Percentiles rank a stretch among this genome's conserved stretches.
Conservation (phyloP, 2,329 filamentous ascomycete genomes). For the Fusarium clavum region DNA sequence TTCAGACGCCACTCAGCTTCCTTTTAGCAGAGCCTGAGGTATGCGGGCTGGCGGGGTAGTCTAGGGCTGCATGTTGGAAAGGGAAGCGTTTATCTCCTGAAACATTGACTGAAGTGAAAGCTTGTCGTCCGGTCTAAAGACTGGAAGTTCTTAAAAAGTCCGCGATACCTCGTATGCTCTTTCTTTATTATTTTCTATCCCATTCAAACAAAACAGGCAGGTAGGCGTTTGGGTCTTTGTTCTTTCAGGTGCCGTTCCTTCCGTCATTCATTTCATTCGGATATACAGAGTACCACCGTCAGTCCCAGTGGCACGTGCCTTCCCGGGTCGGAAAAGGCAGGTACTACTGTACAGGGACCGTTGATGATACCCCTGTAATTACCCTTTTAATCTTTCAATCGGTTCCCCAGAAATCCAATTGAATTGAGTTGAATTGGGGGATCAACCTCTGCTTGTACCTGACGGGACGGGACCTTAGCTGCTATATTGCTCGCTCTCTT, state of each 20-base stretch:
- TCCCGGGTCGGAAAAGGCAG: slow-evolving; percentile 32
- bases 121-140: background rate
- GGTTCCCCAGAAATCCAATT: slow-evolving; percentile 37
- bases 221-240: slow-evolving; percentile 14
- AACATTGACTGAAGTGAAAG: slow-evolving; percentile 15
- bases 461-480: background rate
- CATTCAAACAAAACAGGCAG: background rate
- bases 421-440: slow-evolving; percentile 9
- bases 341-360: slow-evolving; percentile 32
- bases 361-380: slow-evolving; percentile 32
- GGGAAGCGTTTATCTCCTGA: slow-evolving; percentile 28
- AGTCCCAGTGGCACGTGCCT: slow-evolving; percentile 35
- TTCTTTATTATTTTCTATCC: background rate
- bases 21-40: slow-evolving; percentile 10
- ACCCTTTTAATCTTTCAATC: slow-evolving; percentile 14
- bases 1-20: slow-evolving; percentile 17
- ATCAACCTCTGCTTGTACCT: slow-evolving; percentile 1
- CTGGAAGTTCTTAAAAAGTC: background rate
- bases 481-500: background rate
- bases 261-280: background rate
- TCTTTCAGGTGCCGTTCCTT: slow-evolving; percentile 11
- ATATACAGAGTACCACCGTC: slow-evolving; percentile 16
- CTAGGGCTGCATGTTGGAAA: slow-evolving; percentile 20
- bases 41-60: slow-evolving; percentile 39
- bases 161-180: background rate